Evolutionary conservation across 106 monocot species (phyloP), one percentile per base, ranked within the genome.

Genomic region (Gastrodia elata): DNA sequence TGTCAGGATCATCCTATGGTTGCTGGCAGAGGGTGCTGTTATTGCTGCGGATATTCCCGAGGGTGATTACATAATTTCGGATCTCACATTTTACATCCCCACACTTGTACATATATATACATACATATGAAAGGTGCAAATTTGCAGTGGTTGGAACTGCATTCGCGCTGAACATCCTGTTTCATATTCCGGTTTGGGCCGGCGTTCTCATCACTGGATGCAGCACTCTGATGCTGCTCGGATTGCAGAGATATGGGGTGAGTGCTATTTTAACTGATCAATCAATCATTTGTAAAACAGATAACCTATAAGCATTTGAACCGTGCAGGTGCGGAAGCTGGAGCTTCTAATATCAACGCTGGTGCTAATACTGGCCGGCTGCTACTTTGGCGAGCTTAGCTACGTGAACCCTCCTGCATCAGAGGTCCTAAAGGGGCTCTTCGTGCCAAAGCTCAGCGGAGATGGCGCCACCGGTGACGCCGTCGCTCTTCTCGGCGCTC

Each of bases 61-160:
- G 81, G 91, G 91, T 90, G 65, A 70, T 39, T 69, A 68, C 8
- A 15, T 38, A 38, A 7, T 33, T 65, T 18, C 16, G 16, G 2
- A 20, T 2, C 8, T 67, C 24, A 18, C 9, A 18, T 56, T 56
- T 67, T 20, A 36, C 36, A 8, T 7, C 9, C 27, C 4, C 0
- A 16, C 58, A 8, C 58, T 9, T 27, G 18, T 59, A 0, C 30
- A 1, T 28, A 5, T 59, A 59, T 27, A 30, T 59, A 59, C 18
- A 58, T 9, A 30, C 28, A 38, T 20, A n/a, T 30, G 9, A 41
- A 56, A 71, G 36, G 49, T 30, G 16, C 3, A 37, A 11, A 32
- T 27, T 46, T 76, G 44, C 84, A 88, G 94, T 94, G n/a, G 91
- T 94, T 36, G 94, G 94, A 11, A 94, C 94, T 13, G 94, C 94